A percentile compares a stretch with the other conserved stretches of the same genome.
phyloP scores from a whole-genome alignment of 75 land plant species.

The Ceratopteris richardii region DNA sequence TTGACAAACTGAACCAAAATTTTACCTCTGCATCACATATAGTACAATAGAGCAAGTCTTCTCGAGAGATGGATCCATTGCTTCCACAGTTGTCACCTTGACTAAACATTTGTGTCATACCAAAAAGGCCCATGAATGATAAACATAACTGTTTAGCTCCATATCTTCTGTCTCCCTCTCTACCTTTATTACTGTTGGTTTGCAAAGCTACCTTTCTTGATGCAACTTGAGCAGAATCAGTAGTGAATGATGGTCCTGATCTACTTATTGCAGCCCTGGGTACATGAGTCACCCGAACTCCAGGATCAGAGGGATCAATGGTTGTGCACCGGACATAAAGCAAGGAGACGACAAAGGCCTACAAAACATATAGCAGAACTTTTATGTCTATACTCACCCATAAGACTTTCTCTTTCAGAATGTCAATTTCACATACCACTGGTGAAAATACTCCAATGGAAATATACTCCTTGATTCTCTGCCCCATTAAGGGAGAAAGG shows the following conservation, averaged over 20 bases:
- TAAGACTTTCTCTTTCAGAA: too few relatives aligned
- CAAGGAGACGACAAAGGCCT: conserved; percentile 70
- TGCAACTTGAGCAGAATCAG: too few relatives aligned
- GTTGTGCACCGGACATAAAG: conserved; percentile 82
- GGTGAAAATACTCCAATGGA: conserved; percentile 1
- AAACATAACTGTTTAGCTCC: conserved; percentile 10
- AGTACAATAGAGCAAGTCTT: conserved; percentile 76
- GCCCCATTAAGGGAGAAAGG: conserved; percentile 2
- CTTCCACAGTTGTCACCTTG: conserved; percentile 18
- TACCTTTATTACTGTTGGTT: not conserved
- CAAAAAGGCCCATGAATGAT: conserved; percentile 32
- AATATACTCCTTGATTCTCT: not conserved
- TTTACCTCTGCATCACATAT: conserved; percentile 92
- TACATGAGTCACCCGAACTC: conserved; percentile 36
- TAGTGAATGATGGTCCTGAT: conserved; percentile 8
- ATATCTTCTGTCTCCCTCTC: conserved; percentile 16
- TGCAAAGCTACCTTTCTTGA: not conserved
- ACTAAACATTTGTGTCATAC: too few relatives aligned
- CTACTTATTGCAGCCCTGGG: not conserved
- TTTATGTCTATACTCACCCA: too few relatives aligned
- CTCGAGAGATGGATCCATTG: conserved; percentile 35
- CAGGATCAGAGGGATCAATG: conserved; percentile 94
- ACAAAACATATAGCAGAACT: conserved; percentile 10
- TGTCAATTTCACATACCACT: not conserved
- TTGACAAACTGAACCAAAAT: not conserved